These are phyloP conservation scores for Gentiana dahurica DNA, from an alignment of 257 asterid genomes.

Conservation along the genomic window DNA sequence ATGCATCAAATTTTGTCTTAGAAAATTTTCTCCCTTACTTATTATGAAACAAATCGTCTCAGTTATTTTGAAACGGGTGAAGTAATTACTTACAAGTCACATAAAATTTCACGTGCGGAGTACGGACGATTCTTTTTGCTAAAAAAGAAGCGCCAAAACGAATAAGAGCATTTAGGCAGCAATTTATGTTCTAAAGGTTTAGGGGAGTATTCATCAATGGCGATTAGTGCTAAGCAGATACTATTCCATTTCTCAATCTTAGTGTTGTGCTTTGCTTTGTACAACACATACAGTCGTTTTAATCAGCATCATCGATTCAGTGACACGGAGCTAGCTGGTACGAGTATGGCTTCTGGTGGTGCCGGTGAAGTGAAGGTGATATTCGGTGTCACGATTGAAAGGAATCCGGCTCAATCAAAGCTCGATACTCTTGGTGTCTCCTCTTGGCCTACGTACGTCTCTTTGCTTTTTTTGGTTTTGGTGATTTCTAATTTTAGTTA, in stretches of 20 bases:
- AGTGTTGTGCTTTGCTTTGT: slow-evolving; percentile 1
- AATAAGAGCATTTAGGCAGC: no score
- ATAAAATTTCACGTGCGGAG: no score
- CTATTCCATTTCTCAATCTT: not conserved
- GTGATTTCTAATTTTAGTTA: no score
- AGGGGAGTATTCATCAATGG: not conserved
- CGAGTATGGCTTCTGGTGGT: not conserved
- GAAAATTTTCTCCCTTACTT: no score
- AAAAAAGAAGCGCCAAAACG: no score
- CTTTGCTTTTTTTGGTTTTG: not conserved
- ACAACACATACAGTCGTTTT: not conserved
- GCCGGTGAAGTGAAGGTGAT: slow-evolving; percentile 8
- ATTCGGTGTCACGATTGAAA: slow-evolving; percentile 16
- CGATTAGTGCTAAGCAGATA: not conserved
- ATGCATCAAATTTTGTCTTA: no score
- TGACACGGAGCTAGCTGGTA: not conserved
- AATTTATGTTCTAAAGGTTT: no score
- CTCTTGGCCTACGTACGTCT: slow-evolving; percentile 20
- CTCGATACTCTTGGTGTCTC: slow-evolving; percentile 15
- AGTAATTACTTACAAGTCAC: no score
- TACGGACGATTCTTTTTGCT: no score
- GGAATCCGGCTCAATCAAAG: slow-evolving; percentile 16
- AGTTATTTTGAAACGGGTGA: no score
- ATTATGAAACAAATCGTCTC: no score
- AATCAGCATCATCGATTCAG: not conserved